These are phyloP conservation scores for Aechmea fasciata DNA, from an alignment of 176 grass and related monocot genomes.

Conservation along the genomic window DNA sequence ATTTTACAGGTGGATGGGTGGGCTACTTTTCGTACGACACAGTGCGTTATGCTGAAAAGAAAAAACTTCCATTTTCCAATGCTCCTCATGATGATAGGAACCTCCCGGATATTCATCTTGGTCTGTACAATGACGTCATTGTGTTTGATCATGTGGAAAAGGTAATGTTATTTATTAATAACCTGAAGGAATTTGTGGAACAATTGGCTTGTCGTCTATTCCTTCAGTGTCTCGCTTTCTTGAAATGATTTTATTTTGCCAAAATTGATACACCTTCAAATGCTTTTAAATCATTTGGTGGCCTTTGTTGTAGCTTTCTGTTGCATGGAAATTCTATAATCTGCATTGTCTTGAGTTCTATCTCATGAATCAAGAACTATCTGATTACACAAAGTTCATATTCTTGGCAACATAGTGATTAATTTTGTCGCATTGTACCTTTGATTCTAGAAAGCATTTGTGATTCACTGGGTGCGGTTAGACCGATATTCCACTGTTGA, in stretches of 20 bases:
- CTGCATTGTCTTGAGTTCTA: background rate
- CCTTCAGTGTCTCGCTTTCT: background rate
- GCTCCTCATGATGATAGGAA: conserved; percentile 65
- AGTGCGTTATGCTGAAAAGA: conserved; percentile 77
- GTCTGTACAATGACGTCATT: conserved; percentile 71
- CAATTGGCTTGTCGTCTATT: background rate
- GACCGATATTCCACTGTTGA: conserved; percentile 55
- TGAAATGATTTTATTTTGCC: no score
- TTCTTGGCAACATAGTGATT: background rate
- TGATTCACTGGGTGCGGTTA: conserved; percentile 76
- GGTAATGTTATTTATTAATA: conserved; percentile 17
- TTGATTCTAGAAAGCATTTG: conserved; percentile 55
- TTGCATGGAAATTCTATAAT: background rate
- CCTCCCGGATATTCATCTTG: conserved; percentile 72
- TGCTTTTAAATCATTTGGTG: background rate
- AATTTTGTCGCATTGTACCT: background rate
- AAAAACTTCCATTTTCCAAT: conserved; percentile 69
- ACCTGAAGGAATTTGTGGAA: background rate
- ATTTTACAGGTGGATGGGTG: conserved; percentile 60
- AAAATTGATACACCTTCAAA: background rate
- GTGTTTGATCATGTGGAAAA: conserved; percentile 90
- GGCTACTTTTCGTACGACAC: conserved; percentile 90
- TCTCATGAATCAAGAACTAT: background rate
- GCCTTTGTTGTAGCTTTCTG: background rate
- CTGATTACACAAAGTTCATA: background rate